Percentiles rank a stretch among this genome's conserved stretches.
These are phyloP conservation scores for Colletotrichum simmondsii DNA, from an alignment of 2,329 filamentous ascomycete species.

Conservation along the genomic window DNA sequence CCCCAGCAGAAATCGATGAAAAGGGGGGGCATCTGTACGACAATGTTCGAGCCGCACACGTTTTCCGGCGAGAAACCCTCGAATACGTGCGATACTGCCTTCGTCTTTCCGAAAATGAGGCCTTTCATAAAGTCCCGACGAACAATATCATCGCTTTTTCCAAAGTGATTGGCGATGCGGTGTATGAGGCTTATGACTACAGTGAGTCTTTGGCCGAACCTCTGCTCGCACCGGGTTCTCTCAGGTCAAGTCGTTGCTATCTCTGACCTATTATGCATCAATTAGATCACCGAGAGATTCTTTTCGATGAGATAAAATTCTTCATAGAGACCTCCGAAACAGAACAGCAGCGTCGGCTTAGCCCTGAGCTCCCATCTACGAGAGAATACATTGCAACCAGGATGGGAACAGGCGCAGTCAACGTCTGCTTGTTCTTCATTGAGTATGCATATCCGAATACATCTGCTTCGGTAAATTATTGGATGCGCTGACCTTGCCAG, in stretches of 20 bases:
- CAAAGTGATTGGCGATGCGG: not conserved
- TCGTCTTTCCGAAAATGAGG: not conserved
- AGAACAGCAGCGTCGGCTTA: not conserved
- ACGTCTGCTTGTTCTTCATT: not conserved
- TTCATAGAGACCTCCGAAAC: not conserved
- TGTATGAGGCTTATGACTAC: not conserved
- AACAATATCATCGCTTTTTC: not conserved
- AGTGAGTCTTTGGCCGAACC: not conserved
- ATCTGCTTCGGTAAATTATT: no score
- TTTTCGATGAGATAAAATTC: not conserved
- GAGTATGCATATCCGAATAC: not conserved
- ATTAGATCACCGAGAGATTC: not conserved
- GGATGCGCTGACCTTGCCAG: not conserved
- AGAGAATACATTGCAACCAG: not conserved
- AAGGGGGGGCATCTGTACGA: no score
- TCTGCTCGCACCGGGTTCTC: not conserved
- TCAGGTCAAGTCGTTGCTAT: no score
- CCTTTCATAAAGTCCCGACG: no score
- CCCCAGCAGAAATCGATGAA: no score
- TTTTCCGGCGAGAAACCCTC: not conserved
- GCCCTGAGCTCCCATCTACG: not conserved
- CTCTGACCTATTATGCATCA: not conserved
- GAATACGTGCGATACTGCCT: not conserved
- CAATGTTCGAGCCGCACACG: not conserved
- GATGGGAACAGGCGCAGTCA: slow-evolving; percentile 10